phyloP scores from a whole-genome alignment of 768 basidiomycete genomes.

The Termitomyces sp. region DNA sequence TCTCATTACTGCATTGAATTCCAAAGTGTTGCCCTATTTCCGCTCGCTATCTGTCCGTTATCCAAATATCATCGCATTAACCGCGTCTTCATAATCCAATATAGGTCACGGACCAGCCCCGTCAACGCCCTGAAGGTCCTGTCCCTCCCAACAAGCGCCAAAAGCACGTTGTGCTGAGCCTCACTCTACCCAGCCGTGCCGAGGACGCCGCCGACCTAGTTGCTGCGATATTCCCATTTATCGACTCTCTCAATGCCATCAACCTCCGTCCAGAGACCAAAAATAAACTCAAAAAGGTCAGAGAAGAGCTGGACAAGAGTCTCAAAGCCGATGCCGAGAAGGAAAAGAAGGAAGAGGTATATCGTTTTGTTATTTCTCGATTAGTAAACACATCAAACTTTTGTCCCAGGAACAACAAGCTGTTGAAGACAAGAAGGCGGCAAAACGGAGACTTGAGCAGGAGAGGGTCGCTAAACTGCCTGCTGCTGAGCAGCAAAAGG shows the following conservation, averaged over 20 bases:
- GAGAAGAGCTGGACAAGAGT: constrained; percentile 68
- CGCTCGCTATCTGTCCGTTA: constrained; percentile 70
- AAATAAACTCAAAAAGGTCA: constrained; percentile 66
- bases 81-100: constrained; percentile 4
- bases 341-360: constrained; percentile 70
- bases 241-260: constrained; percentile 62
- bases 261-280: constrained; percentile 80
- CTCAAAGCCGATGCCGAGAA: constrained; percentile 64
- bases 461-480: constrained; percentile 71
- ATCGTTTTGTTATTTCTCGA: not conserved
- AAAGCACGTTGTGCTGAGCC: constrained; percentile 73
- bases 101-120: constrained; percentile 83
- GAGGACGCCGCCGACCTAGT: constrained; percentile 57
- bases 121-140: constrained; percentile 57
- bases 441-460: constrained; percentile 71
- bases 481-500: constrained; percentile 83
- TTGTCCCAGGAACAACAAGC: constrained; percentile 34
- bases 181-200: constrained; percentile 51
- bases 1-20: constrained; percentile 58
- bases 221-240: constrained; percentile 65
- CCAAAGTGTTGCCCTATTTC: constrained; percentile 70
- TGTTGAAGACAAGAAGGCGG: constrained; percentile 66
- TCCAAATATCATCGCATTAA: not conserved
- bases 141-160: constrained; percentile 48
- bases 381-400: not conserved